Percentiles rank a stretch among this genome's conserved stretches.
These are phyloP conservation scores for Rhododendron williamsianum DNA, from an alignment of 148 eudicot genomes.

Conservation along the genomic window DNA sequence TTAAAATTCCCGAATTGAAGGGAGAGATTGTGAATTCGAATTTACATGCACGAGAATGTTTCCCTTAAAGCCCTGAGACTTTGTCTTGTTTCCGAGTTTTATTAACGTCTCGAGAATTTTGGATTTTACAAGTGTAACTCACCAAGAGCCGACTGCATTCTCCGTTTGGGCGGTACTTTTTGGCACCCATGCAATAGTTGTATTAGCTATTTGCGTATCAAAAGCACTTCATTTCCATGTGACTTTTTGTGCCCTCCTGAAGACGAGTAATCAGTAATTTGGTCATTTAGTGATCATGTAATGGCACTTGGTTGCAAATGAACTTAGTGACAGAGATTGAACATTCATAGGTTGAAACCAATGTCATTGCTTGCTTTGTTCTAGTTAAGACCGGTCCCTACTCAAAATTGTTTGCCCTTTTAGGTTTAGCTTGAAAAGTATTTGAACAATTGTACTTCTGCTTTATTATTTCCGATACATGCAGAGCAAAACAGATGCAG, in stretches of 20 bases:
- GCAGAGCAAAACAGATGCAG: slow-evolving; percentile 55
- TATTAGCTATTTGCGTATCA: background rate
- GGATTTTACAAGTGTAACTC: background rate
- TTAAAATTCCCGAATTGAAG: background rate
- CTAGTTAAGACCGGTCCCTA: background rate
- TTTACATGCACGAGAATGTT: background rate
- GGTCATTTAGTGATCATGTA: background rate
- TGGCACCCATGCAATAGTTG: background rate
- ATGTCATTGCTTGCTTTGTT: background rate
- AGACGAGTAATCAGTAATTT: background rate
- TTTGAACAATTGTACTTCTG: background rate
- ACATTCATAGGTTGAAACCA: background rate
- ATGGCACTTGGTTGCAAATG: background rate
- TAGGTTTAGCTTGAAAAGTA: background rate
- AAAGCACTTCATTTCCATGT: background rate
- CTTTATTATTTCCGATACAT: background rate
- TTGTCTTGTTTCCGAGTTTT: background rate
- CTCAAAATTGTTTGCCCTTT: background rate
- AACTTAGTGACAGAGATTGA: background rate
- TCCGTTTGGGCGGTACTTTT: background rate
- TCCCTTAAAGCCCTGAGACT: background rate
- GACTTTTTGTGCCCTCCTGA: background rate
- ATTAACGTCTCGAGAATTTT: background rate
- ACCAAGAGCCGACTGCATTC: background rate
- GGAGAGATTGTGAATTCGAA: background rate